Evolutionary conservation across 2,329 filamentous ascomycete species (phyloP).

Genomic region (Fusarium robinianum): DNA sequence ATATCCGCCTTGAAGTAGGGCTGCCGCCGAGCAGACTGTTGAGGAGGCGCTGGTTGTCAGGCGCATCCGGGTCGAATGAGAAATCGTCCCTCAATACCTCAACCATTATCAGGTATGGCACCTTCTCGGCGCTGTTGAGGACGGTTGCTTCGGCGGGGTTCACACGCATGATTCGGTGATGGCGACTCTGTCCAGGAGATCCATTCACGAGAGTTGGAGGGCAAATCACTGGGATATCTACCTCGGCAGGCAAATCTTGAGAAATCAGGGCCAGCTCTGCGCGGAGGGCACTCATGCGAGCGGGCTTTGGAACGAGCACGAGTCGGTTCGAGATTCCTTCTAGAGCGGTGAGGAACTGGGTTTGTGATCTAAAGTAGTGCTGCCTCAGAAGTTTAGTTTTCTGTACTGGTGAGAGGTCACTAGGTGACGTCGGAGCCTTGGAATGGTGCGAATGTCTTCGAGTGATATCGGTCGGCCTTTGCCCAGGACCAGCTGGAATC

Average conservation of each 20-base stretch:
- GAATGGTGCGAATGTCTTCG: constrained; percentile 65
- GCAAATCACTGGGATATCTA: constrained; percentile 82
- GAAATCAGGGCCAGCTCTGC: constrained; percentile 81
- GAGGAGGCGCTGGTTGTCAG: constrained; percentile 71
- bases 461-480: constrained; percentile 53
- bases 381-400: constrained; percentile 75
- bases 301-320: constrained; percentile 79
- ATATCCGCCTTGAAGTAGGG: constrained; percentile 62
- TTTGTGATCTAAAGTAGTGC: constrained; percentile 83
- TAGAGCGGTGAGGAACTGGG: constrained; percentile 77
- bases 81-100: constrained; percentile 83
- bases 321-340: constrained; percentile 86
- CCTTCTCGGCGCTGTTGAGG: constrained; percentile 83
- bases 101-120: constrained; percentile 83
- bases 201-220: constrained; percentile 75
- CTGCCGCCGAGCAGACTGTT: constrained; percentile 61
- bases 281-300: constrained; percentile 77
- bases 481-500: constrained; percentile 56
- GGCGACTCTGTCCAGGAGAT: constrained; percentile 72
- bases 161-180: constrained; percentile 81
- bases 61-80: constrained; percentile 75
- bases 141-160: constrained; percentile 86
- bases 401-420: constrained; percentile 66
- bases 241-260: constrained; percentile 79
- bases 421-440: constrained; percentile 61